These are phyloP conservation scores for Teunomyces aglyptinius DNA, from an alignment of 805 yeast genomes.

Conservation along the genomic window DNA sequence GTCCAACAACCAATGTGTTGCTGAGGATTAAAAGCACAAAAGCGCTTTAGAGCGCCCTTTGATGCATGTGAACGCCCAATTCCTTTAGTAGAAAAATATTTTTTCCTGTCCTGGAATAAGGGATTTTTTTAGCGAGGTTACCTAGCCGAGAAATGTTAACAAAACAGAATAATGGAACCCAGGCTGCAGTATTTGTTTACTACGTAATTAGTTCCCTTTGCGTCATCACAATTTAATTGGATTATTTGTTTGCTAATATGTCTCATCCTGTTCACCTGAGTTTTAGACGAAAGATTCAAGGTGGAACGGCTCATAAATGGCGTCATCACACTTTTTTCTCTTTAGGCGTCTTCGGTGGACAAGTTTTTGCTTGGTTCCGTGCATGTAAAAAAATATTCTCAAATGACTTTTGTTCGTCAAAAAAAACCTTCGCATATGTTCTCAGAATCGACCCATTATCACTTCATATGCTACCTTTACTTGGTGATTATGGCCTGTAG, in stretches of 20 bases:
- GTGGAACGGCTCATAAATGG: neutral
- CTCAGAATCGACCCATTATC: neutral
- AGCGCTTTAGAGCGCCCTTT: neutral
- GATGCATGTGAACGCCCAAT: neutral
- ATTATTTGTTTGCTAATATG: neutral
- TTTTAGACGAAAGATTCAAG: neutral
- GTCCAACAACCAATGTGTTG: neutral
- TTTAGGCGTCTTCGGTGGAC: neutral
- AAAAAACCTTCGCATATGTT: neutral
- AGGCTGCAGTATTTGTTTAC: neutral
- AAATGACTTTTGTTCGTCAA: neutral
- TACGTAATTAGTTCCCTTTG: too few relatives aligned
- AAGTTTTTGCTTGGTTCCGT: neutral
- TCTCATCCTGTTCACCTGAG: too few relatives aligned
- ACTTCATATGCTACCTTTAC: neutral
- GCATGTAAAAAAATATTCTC: constrained; percentile 1
- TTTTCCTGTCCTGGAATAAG: neutral
- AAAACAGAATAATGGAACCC: neutral
- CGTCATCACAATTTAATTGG: too few relatives aligned
- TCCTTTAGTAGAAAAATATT: neutral
- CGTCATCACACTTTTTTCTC: neutral
- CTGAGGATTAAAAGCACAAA: neutral
- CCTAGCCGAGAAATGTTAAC: neutral
- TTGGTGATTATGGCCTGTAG: neutral
- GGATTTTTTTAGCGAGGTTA: neutral